Evolutionary conservation across 768 basidiomycete genomes (phyloP), one percentile per base, ranked within the genome.

Genomic region (Termitomyces sp.): DNA sequence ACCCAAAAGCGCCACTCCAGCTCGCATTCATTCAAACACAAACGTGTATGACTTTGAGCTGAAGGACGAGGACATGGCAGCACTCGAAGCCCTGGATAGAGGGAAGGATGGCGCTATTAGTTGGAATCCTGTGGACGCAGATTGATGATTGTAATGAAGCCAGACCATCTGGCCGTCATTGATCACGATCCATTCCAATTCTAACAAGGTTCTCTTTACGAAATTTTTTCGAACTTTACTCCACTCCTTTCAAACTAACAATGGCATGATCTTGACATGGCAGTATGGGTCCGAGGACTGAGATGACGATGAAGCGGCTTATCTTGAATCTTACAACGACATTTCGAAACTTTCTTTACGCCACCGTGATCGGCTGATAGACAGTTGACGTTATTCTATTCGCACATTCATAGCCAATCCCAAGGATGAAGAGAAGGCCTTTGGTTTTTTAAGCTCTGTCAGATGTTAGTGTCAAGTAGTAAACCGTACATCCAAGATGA

Each of bases 121-220:
- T 57, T 96, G 93, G 94, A 92, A 96, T 63, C 91, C 92, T 6
- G 80, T 93, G 29, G 77, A 89, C 60, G 76, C 68, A 16, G 67
- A 73, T 31, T 81, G 60, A 72, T 81, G 60, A 72, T 57, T 23
- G 40, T 18, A n/a, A 18, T 36, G 41, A 40, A 16, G 6, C 29
- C 31, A 15, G 11, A 5, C 33, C 33, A 35, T 11, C 33, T 35
- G 29, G 9, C 29, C 9, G 40, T 20, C 36, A 29, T 22, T 36
- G 22, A 27, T 15, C 15, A n/a, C 33, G 22, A 35, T n/a, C 3
- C 5, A 39, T 49, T 15, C 49, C 22, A 20, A n/a, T n/a, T n/a
- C 15, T 13, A 33, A 35, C 20, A 42, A 25, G 23, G 15, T 35
- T 42, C 18, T 50, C 10, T 35, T 27, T 22, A 16, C 9, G 35